Conservation (phyloP, 2,329 filamentous ascomycete genomes). For the Botrytis deweyae region DNA sequence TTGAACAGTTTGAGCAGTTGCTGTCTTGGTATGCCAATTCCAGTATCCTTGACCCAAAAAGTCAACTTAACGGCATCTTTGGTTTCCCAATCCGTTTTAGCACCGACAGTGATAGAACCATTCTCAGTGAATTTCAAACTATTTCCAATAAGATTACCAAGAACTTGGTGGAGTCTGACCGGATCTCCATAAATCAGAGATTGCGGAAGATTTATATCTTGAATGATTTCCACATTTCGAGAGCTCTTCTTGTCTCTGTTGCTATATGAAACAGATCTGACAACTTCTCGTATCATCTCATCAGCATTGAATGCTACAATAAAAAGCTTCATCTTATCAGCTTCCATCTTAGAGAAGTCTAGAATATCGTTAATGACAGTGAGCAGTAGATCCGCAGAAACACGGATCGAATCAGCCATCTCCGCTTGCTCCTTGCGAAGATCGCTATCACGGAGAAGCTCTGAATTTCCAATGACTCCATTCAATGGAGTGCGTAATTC, state of each 20-base stretch:
- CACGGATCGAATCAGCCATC: slow-evolving; percentile 82
- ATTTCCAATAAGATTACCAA: slow-evolving; percentile 86
- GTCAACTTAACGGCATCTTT: slow-evolving; percentile 70
- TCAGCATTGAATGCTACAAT: slow-evolving; percentile 66
- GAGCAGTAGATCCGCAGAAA: slow-evolving; percentile 81
- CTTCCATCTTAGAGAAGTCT: slow-evolving; percentile 93
- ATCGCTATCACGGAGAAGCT: slow-evolving; percentile 74
- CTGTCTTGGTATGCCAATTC: slow-evolving; percentile 84
- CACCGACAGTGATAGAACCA: slow-evolving; percentile 81
- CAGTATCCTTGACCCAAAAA: slow-evolving; percentile 85
- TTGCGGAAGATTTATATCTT: slow-evolving; percentile 67
- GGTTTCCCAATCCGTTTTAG: slow-evolving; percentile 69
- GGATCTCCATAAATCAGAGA: slow-evolving; percentile 70
- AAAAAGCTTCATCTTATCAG: slow-evolving; percentile 80
- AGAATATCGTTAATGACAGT: slow-evolving; percentile 96
- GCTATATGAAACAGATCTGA: slow-evolving; percentile 65
- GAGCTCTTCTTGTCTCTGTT: slow-evolving; percentile 62
- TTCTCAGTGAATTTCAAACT: slow-evolving; percentile 91
- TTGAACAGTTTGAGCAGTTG: slow-evolving; percentile 84
- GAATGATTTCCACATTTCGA: slow-evolving; percentile 62
- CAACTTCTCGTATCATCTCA: slow-evolving; percentile 65
- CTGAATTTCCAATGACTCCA: slow-evolving; percentile 85
- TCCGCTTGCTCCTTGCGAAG: slow-evolving; percentile 76
- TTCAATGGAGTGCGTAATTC: slow-evolving; percentile 81
- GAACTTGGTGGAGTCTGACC: slow-evolving; percentile 64